Evolutionary conservation across 768 basidiomycete genomes (phyloP).

Genomic region (Rhizopogon vulgaris): DNA sequence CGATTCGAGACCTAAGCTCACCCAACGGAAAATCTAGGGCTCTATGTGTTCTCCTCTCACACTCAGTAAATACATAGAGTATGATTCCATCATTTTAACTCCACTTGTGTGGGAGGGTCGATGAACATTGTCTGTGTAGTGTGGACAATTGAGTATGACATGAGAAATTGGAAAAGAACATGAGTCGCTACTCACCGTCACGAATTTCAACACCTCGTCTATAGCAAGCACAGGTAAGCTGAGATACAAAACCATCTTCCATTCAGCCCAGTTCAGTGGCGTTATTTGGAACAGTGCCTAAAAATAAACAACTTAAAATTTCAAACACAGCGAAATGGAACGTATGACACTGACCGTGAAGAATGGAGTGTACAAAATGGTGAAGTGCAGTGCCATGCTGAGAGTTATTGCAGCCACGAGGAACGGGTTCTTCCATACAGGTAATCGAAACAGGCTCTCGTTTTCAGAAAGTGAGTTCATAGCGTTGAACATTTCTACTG

Average conservation of each 20-base stretch:
- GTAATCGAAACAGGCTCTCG: constrained; percentile 83
- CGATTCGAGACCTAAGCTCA: background rate
- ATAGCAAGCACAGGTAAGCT: constrained; percentile 85
- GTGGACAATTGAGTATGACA: background rate
- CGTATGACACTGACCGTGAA: constrained; percentile 62
- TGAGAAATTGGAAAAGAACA: constrained; percentile 3
- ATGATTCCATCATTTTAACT: constrained; percentile 20
- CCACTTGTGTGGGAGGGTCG: constrained; percentile 49
- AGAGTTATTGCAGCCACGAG: constrained; percentile 84
- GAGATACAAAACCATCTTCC: constrained; percentile 87
- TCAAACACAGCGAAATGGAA: background rate
- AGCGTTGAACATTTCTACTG: constrained; percentile 95
- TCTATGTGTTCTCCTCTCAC: background rate
- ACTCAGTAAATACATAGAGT: background rate
- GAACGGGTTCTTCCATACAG: constrained; percentile 93
- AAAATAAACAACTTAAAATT: background rate
- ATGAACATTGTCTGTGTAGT: constrained; percentile 44
- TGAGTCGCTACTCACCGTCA: constrained; percentile 48
- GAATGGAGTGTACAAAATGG: constrained; percentile 96
- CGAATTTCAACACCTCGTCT: constrained; percentile 85
- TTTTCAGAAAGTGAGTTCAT: constrained; percentile 99
- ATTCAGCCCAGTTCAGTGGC: constrained; percentile 91
- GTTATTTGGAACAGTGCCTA: constrained; percentile 87
- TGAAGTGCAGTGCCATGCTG: constrained; percentile 90
- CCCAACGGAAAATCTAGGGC: background rate